These are phyloP conservation scores for Posidonia oceanica DNA, from an alignment of 116 monocot genomes.

Conservation along the genomic window DNA sequence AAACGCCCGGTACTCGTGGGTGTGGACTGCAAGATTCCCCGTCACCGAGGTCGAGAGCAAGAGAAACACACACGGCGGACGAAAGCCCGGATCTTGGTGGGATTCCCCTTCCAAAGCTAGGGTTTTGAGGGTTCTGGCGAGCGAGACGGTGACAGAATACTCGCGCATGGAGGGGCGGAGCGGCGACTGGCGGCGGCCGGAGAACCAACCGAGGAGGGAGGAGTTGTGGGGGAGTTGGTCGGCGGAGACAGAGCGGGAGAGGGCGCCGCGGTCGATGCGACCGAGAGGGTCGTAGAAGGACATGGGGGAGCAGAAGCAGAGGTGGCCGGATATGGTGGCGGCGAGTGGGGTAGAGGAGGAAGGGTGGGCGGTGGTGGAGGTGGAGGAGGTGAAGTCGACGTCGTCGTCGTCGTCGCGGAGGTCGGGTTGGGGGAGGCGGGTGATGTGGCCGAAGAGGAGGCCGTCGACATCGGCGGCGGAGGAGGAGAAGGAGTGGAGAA, in stretches of 20 bases:
- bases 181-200: conserved; percentile 39
- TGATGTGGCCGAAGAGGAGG: conserved; percentile 53
- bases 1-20: conserved; percentile 65
- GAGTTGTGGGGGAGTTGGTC: conserved; percentile 1
- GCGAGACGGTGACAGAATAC: conserved; percentile 40
- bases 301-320: conserved; percentile 25
- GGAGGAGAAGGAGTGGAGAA: conserved; percentile 48
- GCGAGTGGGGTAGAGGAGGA: conserved; percentile 12
- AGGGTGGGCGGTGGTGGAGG: conserved; percentile 12
- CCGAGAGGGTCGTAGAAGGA: conserved; percentile 47
- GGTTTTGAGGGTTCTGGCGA: conserved; percentile 27
- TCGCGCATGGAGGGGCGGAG: conserved; percentile 85
- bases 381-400: conserved; percentile 7
- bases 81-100: not conserved
- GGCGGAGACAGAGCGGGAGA: conserved; percentile 6
- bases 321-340: conserved; percentile 25
- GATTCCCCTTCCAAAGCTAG: not conserved
- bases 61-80: conserved; percentile 31
- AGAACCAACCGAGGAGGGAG: conserved; percentile 58
- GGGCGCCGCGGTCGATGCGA: conserved; percentile 17
- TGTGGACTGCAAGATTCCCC: conserved; percentile 51
- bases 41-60: conserved; percentile 41
- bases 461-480: conserved; percentile 47
- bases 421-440: conserved; percentile 29
- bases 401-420: conserved; percentile 30